Evolutionary conservation across 73 alveolate species (phyloP).

Genomic region (Durusdinium trenchii): DNA sequence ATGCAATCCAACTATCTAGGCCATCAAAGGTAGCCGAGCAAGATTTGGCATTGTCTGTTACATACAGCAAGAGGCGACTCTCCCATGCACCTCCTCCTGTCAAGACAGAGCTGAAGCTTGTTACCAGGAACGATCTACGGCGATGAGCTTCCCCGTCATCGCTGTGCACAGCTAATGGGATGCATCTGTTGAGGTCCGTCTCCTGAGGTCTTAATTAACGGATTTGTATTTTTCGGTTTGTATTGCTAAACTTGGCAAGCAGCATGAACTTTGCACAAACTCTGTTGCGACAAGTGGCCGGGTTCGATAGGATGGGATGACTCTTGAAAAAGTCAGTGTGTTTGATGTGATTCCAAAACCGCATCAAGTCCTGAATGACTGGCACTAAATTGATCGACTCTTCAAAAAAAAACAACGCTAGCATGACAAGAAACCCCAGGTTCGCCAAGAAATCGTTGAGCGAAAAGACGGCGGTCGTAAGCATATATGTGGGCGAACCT

Average conservation of each 20-base stretch:
- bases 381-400: neutral
- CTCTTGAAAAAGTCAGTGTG: neutral
- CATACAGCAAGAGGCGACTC: neutral
- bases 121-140: neutral
- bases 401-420: neutral
- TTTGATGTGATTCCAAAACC: neutral
- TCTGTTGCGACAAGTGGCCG: neutral
- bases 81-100: slow-evolving; percentile 20
- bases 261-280: neutral
- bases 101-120: neutral
- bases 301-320: neutral
- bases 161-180: neutral
- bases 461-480: neutral
- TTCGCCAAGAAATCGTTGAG: neutral
- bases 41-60: neutral
- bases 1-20: slow-evolving; percentile 1
- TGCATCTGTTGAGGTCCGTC: neutral
- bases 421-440: neutral
- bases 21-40: neutral
- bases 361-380: neutral
- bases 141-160: slow-evolving; percentile 42
- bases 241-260: too few relatives aligned
- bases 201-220: too few relatives aligned
- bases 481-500: neutral
- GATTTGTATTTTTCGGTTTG: too few relatives aligned